phyloP scores from a whole-genome alignment of 108 stramenopile species.

The Aureococcus anophagefferens region DNA sequence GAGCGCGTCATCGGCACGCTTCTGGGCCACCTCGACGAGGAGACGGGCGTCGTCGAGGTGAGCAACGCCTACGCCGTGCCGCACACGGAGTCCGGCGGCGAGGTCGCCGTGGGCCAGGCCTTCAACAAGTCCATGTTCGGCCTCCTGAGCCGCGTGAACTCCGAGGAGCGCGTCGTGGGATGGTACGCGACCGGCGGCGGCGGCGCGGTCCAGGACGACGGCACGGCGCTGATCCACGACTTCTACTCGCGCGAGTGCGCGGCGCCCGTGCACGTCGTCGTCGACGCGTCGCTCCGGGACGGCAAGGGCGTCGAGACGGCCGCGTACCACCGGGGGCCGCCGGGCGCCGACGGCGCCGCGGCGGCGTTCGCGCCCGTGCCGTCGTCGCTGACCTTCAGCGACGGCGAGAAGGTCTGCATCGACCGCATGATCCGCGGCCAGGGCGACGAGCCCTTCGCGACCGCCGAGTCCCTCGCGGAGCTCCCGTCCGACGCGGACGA shows the following conservation, averaged over 20 bases:
- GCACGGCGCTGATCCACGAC: conserved; percentile 85
- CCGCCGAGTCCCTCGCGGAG: conserved; percentile 24
- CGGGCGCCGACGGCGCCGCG: conserved; percentile 68
- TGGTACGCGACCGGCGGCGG: conserved; percentile 73
- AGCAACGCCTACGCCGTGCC: conserved; percentile 93
- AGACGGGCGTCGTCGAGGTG: conserved; percentile 59
- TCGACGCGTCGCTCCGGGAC: conserved; percentile 59
- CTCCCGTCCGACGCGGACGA: conserved; percentile 16
- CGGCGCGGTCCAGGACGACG: conserved; percentile 62
- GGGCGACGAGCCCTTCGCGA: conserved; percentile 12
- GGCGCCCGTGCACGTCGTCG: conserved; percentile 65
- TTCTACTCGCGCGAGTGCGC: conserved; percentile 80
- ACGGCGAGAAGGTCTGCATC: conserved; percentile 75
- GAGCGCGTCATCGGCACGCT: conserved; percentile 49
- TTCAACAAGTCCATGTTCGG: conserved; percentile 54
- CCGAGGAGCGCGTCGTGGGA: conserved; percentile 81
- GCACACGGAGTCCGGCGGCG: conserved; percentile 62
- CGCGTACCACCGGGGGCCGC: conserved; percentile 65
- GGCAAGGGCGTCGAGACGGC: conserved; percentile 58
- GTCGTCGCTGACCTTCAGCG: conserved; percentile 54
- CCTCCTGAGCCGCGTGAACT: conserved; percentile 43
- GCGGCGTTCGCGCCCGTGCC: conserved; percentile 82
- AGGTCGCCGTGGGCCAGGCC: conserved; percentile 84
- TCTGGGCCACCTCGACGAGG: conserved; percentile 14
- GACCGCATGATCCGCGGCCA: conserved; percentile 66